Evolutionary conservation across 2,329 filamentous ascomycete species (phyloP).

Genomic region (Periconia digitata): DNA sequence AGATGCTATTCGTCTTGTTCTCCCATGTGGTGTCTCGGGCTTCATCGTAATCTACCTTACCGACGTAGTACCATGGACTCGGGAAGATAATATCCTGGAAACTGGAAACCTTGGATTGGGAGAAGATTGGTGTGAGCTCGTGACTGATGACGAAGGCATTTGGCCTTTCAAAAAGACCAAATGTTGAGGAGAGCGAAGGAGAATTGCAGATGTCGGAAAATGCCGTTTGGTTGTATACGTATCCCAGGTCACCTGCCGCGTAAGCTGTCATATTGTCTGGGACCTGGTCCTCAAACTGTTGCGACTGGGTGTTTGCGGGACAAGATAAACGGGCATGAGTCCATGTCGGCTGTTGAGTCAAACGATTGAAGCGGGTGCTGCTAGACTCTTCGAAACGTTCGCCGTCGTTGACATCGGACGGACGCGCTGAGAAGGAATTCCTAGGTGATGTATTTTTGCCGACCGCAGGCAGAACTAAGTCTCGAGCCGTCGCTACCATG

Average conservation of each 20-base stretch:
- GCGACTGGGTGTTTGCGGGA: constrained; percentile 74
- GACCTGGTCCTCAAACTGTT: constrained; percentile 64
- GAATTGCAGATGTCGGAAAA: constrained; percentile 89
- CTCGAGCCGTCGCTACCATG: constrained; percentile 69
- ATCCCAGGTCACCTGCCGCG: constrained; percentile 72
- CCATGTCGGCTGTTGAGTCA: constrained; percentile 89
- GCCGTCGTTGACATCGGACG: constrained; percentile 70
- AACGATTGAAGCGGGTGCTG: constrained; percentile 83
- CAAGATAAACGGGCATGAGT: constrained; percentile 85
- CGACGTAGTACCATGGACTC: constrained; percentile 94
- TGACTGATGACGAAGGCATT: constrained; percentile 89
- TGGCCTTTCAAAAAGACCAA: constrained; percentile 91
- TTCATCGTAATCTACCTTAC: constrained; percentile 79
- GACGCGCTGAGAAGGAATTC: constrained; percentile 72
- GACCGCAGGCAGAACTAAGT: constrained; percentile 65
- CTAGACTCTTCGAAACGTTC: constrained; percentile 74
- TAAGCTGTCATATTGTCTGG: constrained; percentile 70
- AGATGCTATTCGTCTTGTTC: constrained; percentile 74
- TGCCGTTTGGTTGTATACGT: constrained; percentile 84
- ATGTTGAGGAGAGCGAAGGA: constrained; percentile 74
- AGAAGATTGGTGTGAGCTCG: constrained; percentile 92
- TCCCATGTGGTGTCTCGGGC: constrained; percentile 72
- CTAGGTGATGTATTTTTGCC: constrained; percentile 53
- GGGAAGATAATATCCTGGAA: constrained; percentile 96
- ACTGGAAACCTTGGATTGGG: constrained; percentile 91